phyloP scores from a whole-genome alignment of 345 rosid genomes.

The Anacardium occidentale region DNA sequence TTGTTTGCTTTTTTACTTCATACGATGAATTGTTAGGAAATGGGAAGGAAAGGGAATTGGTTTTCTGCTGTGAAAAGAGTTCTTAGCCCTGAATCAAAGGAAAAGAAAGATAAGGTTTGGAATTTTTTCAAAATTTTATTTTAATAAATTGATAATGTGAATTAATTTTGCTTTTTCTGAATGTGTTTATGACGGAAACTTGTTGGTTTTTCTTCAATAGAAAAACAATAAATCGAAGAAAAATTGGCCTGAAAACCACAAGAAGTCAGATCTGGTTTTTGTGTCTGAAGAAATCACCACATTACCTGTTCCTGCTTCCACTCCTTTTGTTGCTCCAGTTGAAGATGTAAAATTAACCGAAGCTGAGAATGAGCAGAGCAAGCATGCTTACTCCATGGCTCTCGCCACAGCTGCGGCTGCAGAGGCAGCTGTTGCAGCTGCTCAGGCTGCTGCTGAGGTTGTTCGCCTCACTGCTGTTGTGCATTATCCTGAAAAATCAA shows the following conservation, averaged over 20 bases:
- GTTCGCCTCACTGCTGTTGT: constrained; percentile 50
- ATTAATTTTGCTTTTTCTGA: neutral
- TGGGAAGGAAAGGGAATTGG: constrained; percentile 81
- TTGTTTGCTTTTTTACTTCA: constrained; percentile 29
- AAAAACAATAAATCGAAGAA: constrained; percentile 46
- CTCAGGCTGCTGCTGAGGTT: constrained; percentile 63
- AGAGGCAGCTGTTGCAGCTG: constrained; percentile 60
- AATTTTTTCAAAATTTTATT: neutral
- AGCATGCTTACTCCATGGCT: constrained; percentile 66
- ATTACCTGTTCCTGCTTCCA: constrained; percentile 15
- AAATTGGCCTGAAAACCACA: constrained; percentile 56
- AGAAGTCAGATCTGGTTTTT: constrained; percentile 33
- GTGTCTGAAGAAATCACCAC: constrained; percentile 34
- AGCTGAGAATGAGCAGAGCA: constrained; percentile 53
- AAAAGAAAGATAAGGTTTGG: constrained; percentile 49
- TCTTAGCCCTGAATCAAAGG: constrained; percentile 53
- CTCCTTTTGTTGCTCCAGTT: constrained; percentile 17
- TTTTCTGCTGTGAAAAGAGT: constrained; percentile 74
- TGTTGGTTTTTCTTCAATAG: constrained; percentile 29
- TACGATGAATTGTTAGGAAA: constrained; percentile 37
- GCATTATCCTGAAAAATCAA: constrained; percentile 54
- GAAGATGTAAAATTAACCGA: constrained; percentile 47
- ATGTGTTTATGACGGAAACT: constrained; percentile 4
- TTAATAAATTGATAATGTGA: neutral
- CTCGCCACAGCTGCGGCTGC: constrained; percentile 65